A percentile compares a stretch with the other conserved stretches of the same genome.
Conservation (phyloP, 2,329 filamentous ascomycete species). For the Aureobasidium lini region DNA sequence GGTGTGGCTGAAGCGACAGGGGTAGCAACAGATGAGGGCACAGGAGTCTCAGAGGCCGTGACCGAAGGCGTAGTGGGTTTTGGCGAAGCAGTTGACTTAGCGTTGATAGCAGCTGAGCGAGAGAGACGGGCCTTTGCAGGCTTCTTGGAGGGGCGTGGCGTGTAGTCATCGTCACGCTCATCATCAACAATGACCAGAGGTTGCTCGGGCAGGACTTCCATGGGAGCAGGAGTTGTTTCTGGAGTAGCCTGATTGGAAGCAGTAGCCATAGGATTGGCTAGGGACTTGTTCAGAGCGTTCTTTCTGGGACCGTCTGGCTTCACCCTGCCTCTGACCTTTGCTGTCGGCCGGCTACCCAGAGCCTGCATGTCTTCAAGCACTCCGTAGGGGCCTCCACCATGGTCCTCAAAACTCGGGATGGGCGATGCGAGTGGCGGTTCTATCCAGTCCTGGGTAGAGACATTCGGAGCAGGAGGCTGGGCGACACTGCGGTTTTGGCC, state of each 20-base stretch:
- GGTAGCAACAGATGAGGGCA: background rate
- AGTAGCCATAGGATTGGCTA: slow-evolving; percentile 26
- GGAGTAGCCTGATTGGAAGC: slow-evolving; percentile 39
- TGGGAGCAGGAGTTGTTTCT: slow-evolving; percentile 35
- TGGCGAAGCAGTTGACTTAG: slow-evolving; percentile 17
- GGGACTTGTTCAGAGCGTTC: slow-evolving; percentile 34
- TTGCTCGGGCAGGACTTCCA: slow-evolving; percentile 28
- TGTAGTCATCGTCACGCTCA: slow-evolving; percentile 42
- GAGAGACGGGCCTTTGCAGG: slow-evolving; percentile 28
- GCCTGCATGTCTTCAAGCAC: slow-evolving; percentile 80
- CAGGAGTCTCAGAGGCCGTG: slow-evolving; percentile 1
- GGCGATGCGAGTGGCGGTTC: slow-evolving; percentile 50
- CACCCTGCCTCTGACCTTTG: slow-evolving; percentile 51
- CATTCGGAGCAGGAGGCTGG: background rate
- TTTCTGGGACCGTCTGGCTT: slow-evolving; percentile 37
- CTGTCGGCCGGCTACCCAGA: slow-evolving; percentile 62
- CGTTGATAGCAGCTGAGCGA: background rate
- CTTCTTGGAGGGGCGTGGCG: slow-evolving; percentile 28
- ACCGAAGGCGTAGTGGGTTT: slow-evolving; percentile 16
- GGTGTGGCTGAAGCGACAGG: background rate
- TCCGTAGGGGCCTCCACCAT: slow-evolving; percentile 63
- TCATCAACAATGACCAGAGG: slow-evolving; percentile 32
- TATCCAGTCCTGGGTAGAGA: slow-evolving; percentile 29
- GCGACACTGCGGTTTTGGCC: background rate
- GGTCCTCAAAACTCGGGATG: slow-evolving; percentile 68